phyloP scores from a whole-genome alignment of 495 filamentous ascomycete species.

The Rostrohypoxylon terebratum region DNA sequence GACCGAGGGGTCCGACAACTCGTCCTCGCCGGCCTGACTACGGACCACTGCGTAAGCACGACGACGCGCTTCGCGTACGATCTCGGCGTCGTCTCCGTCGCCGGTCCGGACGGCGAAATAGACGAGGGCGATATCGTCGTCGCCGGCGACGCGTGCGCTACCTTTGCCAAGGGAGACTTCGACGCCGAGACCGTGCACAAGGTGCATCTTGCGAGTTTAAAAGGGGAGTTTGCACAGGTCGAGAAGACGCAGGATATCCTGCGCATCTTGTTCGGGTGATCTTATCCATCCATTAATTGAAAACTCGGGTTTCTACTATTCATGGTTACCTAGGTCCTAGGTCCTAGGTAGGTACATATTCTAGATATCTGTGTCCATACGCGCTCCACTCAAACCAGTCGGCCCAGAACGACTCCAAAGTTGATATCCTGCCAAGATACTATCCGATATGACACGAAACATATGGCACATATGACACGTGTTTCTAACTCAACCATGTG shows the following conservation, averaged over 20 bases:
- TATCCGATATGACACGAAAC: not conserved
- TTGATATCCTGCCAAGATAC: not conserved
- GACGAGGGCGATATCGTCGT: constrained; percentile 59
- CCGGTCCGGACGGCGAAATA: constrained; percentile 45
- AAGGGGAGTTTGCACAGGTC: constrained; percentile 62
- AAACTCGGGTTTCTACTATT: not conserved
- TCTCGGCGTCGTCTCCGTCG: constrained; percentile 55
- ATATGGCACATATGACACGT: too few relatives aligned
- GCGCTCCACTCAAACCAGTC: not conserved
- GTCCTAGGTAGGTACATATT: too few relatives aligned
- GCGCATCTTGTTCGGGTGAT: constrained; percentile 17
- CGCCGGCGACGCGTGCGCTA: constrained; percentile 62
- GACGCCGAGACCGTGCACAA: constrained; percentile 62
- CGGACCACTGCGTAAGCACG: constrained; percentile 65
- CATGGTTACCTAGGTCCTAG: too few relatives aligned
- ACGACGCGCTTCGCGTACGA: constrained; percentile 64
- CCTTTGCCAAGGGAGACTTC: constrained; percentile 57
- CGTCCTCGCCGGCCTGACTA: constrained; percentile 59
- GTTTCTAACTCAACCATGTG: not conserved
- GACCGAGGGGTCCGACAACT: constrained; percentile 54
- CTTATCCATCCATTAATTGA: constrained; percentile 2
- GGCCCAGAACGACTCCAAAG: too few relatives aligned
- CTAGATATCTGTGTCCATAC: constrained; percentile 13
- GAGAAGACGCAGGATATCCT: constrained; percentile 54
- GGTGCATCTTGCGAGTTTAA: constrained; percentile 61